Percentiles rank a stretch among this genome's conserved stretches.
Conservation (phyloP, 2,329 filamentous ascomycete genomes). For the Cadophora gregata region DNA sequence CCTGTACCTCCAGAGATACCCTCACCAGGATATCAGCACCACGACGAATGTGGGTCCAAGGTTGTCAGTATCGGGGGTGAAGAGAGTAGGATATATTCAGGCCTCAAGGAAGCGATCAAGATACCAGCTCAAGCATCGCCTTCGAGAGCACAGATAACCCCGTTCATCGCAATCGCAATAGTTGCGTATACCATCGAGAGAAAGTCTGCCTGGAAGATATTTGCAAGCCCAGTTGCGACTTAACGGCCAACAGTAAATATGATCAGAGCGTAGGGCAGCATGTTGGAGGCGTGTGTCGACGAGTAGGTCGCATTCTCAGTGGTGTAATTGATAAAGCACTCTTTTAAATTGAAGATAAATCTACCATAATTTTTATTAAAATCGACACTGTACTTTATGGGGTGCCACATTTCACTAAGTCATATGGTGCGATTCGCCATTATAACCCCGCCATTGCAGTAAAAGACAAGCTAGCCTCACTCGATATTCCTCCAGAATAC, state of each 20-base stretch:
- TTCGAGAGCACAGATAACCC: slow-evolving; percentile 23
- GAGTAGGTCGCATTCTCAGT: slow-evolving; percentile 61
- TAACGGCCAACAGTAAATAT: slow-evolving; percentile 77
- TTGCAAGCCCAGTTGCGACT: slow-evolving; percentile 57
- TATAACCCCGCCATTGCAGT: too few relatives aligned
- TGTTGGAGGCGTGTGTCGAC: slow-evolving; percentile 62
- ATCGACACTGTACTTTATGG: too few relatives aligned
- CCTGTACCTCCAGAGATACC: slow-evolving; percentile 74
- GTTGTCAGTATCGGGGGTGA: slow-evolving; percentile 77
- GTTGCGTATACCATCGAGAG: slow-evolving; percentile 69
- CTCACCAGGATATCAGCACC: slow-evolving; percentile 73
- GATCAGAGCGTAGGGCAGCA: slow-evolving; percentile 77
- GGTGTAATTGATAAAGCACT: slow-evolving; percentile 80
- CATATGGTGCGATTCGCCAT: too few relatives aligned
- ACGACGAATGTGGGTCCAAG: slow-evolving; percentile 78
- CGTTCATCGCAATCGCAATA: slow-evolving; percentile 53
- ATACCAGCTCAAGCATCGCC: slow-evolving; percentile 60
- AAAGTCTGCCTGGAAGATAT: slow-evolving; percentile 53
- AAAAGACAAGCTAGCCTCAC: too few relatives aligned
- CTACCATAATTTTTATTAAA: too few relatives aligned
- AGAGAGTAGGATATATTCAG: slow-evolving; percentile 82
- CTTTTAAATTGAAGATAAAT: too few relatives aligned
- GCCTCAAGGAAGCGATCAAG: slow-evolving; percentile 81
- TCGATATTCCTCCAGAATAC: too few relatives aligned
- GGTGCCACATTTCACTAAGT: too few relatives aligned